These are phyloP conservation scores for Striga hermonthica DNA, from an alignment of 305 asterid genomes.

Conservation along the genomic window DNA sequence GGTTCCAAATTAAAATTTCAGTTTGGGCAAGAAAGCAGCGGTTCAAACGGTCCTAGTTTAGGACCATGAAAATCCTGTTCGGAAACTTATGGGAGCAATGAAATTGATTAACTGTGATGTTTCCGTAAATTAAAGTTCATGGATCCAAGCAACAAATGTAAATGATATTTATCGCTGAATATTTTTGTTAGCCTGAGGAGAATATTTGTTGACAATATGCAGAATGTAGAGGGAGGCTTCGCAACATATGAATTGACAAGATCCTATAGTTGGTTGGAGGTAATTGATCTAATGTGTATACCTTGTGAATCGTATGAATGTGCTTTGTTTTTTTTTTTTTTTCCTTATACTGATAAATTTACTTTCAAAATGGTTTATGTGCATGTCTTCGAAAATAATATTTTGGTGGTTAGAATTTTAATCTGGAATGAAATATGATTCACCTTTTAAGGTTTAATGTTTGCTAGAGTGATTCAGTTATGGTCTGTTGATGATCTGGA, in stretches of 20 bases:
- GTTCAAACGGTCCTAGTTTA: no score
- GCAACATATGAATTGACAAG: conserved; percentile 97
- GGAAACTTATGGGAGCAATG: no score
- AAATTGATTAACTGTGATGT: no score
- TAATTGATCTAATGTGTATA: conserved; percentile 34
- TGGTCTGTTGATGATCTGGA: conserved; percentile 10
- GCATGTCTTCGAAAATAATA: conserved; percentile 3
- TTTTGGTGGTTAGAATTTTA: conserved; percentile 16
- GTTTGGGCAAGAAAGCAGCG: no score
- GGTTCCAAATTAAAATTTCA: no score
- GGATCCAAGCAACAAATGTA: no score
- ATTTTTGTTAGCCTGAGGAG: conserved; percentile 15
- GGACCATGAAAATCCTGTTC: no score
- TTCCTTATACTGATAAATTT: conserved; percentile 13
- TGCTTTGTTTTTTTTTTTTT: no score
- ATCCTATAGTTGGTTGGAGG: conserved; percentile 98
- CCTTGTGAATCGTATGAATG: background rate
- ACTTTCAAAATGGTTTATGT: background rate
- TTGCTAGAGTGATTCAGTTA: conserved; percentile 21
- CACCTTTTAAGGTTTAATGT: conserved; percentile 19
- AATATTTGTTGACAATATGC: conserved; percentile 40
- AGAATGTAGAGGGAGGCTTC: conserved; percentile 76
- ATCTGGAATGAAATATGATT: conserved; percentile 9
- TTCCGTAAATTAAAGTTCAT: no score
- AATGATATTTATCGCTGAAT: no score